A percentile compares a stretch with the other conserved stretches of the same genome.
These are phyloP conservation scores for Trichoderma arundinaceum DNA, from an alignment of 2,329 filamentous ascomycete genomes.

Conservation along the genomic window DNA sequence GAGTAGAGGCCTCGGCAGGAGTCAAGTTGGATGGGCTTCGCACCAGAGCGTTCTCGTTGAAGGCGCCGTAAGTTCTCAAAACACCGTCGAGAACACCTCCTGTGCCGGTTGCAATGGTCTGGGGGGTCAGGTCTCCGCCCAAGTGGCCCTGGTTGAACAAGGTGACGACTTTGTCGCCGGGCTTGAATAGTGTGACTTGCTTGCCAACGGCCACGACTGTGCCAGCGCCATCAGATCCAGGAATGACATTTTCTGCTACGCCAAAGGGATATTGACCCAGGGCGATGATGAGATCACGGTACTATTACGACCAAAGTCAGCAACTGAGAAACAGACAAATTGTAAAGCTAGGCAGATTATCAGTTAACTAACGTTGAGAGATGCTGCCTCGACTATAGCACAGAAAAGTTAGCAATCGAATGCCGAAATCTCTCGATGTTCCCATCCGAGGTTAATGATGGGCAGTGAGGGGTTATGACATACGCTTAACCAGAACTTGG, in stretches of 20 bases:
- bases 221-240: slow-evolving; percentile 61
- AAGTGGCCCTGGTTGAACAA: slow-evolving; percentile 66
- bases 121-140: slow-evolving; percentile 48
- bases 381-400: slow-evolving; percentile 52
- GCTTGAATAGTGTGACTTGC: slow-evolving; percentile 54
- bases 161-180: slow-evolving; percentile 62
- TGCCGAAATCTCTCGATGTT: neutral
- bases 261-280: slow-evolving; percentile 55
- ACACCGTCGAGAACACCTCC: slow-evolving; percentile 72
- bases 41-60: slow-evolving; percentile 71
- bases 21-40: slow-evolving; percentile 62
- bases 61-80: slow-evolving; percentile 70
- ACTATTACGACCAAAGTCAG: slow-evolving; percentile 39
- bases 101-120: slow-evolving; percentile 59
- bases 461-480: slow-evolving; percentile 25
- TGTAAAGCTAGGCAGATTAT: neutral
- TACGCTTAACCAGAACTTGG: slow-evolving; percentile 71
- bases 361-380: slow-evolving; percentile 51
- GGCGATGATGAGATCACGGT: slow-evolving; percentile 59
- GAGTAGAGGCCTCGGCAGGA: slow-evolving; percentile 59
- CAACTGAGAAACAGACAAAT: neutral
- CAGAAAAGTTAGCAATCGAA: neutral
- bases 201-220: slow-evolving; percentile 58
- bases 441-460: neutral
- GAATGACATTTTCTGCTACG: slow-evolving; percentile 51